Evolutionary conservation across 306 rosid genomes (phyloP).

Genomic region (Rubus idaeus): DNA sequence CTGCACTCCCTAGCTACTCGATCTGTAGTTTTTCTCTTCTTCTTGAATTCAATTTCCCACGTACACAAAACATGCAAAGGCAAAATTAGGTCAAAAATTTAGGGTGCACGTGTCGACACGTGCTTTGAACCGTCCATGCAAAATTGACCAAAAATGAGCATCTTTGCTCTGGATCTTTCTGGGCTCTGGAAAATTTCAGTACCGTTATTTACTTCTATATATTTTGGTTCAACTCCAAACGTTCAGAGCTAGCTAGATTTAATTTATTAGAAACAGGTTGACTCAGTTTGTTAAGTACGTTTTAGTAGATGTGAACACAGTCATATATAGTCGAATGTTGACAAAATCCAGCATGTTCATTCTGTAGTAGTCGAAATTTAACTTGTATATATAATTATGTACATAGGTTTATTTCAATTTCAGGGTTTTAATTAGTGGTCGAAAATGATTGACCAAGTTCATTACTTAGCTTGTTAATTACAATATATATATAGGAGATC

Average conservation of each 20-base stretch:
- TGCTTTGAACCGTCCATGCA: slow-evolving; percentile 35
- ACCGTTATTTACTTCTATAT: neutral
- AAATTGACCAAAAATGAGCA: neutral
- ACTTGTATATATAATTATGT: neutral
- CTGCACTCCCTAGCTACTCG: neutral
- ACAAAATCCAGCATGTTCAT: slow-evolving; percentile 6
- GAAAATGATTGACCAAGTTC: neutral
- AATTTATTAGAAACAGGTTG: neutral
- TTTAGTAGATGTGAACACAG: neutral
- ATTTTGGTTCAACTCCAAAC: neutral
- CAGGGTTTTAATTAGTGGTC: neutral
- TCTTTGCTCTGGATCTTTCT: neutral
- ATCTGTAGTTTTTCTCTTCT: neutral
- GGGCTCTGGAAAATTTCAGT: neutral
- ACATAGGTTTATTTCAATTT: neutral
- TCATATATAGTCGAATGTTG: neutral
- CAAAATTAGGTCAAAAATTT: neutral
- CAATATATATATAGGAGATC: neutral
- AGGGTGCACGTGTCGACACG: slow-evolving; percentile 52
- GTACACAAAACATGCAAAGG: neutral
- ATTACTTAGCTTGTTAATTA: neutral
- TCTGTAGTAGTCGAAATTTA: neutral
- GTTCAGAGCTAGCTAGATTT: neutral
- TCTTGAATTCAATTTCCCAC: neutral
- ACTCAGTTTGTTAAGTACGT: neutral